These are phyloP conservation scores for Kodamaea hsintzibuensis DNA, from an alignment of 805 yeast genomes.

Conservation along the genomic window DNA sequence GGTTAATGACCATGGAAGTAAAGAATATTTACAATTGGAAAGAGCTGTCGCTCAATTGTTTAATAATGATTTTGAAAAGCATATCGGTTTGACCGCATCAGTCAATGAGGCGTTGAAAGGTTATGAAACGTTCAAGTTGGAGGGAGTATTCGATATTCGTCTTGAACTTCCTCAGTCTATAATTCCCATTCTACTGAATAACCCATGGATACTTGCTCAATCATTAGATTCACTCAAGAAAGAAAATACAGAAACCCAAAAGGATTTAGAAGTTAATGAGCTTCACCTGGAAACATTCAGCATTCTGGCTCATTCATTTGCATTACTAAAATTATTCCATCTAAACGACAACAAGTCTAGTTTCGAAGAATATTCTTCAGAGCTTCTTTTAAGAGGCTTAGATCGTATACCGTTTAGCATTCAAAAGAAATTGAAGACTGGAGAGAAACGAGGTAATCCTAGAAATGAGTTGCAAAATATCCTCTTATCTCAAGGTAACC, in stretches of 20 bases:
- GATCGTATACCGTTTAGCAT: not conserved
- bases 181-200: not conserved
- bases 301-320: not conserved
- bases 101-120: not conserved
- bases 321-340: conserved; percentile 2
- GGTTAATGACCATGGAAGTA: conserved; percentile 7
- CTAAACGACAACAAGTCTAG: not conserved
- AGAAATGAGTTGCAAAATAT: conserved; percentile 5
- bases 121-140: conserved; percentile 3
- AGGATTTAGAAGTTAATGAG: not conserved
- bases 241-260: not conserved
- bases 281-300: not conserved
- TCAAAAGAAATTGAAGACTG: not conserved
- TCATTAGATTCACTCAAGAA: not conserved
- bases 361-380: conserved; percentile 1
- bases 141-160: conserved; percentile 8
- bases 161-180: conserved; percentile 5
- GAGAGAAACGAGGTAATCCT: not conserved
- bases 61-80: conserved; percentile 4
- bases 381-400: conserved; percentile 1
- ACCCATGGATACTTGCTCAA: conserved; percentile 4
- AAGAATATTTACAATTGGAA: conserved; percentile 3
- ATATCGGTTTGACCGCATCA: not conserved
- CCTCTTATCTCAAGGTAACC: conserved; percentile 1
- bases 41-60: conserved; percentile 11